Conservation (phyloP, 2,329 filamentous ascomycete species). For the Fusarium nodosum region DNA sequence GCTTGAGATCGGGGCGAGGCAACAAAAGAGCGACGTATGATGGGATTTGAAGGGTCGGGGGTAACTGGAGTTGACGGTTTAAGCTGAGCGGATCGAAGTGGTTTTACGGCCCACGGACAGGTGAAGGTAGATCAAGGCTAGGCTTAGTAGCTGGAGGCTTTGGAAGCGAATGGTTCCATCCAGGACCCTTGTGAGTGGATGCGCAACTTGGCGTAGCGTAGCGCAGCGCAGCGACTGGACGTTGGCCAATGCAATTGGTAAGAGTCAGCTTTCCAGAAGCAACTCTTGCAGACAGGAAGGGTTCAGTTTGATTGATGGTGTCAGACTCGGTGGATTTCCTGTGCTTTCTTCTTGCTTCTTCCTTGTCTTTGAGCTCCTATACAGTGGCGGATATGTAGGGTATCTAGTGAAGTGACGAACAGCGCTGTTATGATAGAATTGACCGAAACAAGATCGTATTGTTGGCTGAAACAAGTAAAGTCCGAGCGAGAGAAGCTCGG, state of each 20-base stretch:
- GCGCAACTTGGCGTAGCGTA: conserved; percentile 12
- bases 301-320: conserved; percentile 6
- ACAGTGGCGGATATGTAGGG: background rate
- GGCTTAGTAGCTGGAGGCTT: conserved; percentile 35
- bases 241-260: conserved; percentile 20
- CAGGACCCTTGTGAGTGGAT: conserved; percentile 45
- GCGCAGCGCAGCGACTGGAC: conserved; percentile 18
- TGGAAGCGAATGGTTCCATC: conserved; percentile 49
- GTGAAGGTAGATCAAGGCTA: conserved; percentile 43
- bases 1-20: conserved; percentile 14
- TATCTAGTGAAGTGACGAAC: background rate
- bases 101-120: conserved; percentile 47
- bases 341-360: conserved; percentile 2
- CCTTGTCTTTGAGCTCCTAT: background rate
- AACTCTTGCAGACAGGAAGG: conserved; percentile 25
- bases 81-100: conserved; percentile 48
- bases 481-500: conserved; percentile 2
- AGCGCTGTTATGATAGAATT: background rate
- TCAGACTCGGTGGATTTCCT: conserved; percentile 1
- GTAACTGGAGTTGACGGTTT: conserved; percentile 35
- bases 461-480: conserved; percentile 18
- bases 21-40: conserved; percentile 13
- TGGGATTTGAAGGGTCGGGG: conserved; percentile 21
- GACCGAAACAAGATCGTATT: conserved; percentile 2
- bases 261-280: conserved; percentile 25